Base-by-base conservation (phyloP, 2,329 filamentous ascomycete genomes). In the Graphilbum sp. region DNA sequence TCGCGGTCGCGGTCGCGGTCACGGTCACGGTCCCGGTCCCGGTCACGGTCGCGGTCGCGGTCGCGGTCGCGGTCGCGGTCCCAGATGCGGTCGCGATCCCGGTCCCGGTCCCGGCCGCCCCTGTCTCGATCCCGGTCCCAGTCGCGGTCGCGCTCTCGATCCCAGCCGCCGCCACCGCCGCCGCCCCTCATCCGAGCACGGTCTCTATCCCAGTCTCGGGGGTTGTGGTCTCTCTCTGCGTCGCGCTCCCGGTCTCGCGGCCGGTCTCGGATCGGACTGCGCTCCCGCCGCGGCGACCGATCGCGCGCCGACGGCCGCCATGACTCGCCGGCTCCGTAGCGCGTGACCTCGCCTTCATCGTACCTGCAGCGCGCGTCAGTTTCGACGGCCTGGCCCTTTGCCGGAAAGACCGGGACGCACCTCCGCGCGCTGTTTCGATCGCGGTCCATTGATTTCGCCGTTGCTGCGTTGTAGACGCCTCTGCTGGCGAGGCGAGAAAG, bases 321-420 rank as follows among this genome's bases (percentile, higher is more conserved):
- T 29, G 69, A 73, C 54, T 75, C 70, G 41, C 70, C 70, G 12
- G 71, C 71, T 37, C 70, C 70, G 51, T 74, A 75, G 49, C 70
- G 62, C 45, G 72, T 67, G 38, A 75, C 71, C 55, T 75, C 70
- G 33, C 70, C 70, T 46, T 75, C 70, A 45, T 75, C 69, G 48
- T 70, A 75, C 51, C 69, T 73, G 41, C 11, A 13, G 23, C 23
- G 23, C 12, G 23, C 12, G 23, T 25, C 23, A 25, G 23, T n/a
- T n/a, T n/a, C 23, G 23, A 12, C 7, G 23, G 23, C 7, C 12
- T 25, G 23, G 23, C 23, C 23, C 12, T 7, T 12, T 13, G 13
- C 27, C 13, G 27, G 8, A n/a, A n/a, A 10, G 8, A 12, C 13
- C 6, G 7, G 17, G 2, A 32, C 38, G 10, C 27, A 44, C 42